Base-by-base conservation (phyloP, 495 filamentous ascomycete species). In the Gamarada debralockiae region DNA sequence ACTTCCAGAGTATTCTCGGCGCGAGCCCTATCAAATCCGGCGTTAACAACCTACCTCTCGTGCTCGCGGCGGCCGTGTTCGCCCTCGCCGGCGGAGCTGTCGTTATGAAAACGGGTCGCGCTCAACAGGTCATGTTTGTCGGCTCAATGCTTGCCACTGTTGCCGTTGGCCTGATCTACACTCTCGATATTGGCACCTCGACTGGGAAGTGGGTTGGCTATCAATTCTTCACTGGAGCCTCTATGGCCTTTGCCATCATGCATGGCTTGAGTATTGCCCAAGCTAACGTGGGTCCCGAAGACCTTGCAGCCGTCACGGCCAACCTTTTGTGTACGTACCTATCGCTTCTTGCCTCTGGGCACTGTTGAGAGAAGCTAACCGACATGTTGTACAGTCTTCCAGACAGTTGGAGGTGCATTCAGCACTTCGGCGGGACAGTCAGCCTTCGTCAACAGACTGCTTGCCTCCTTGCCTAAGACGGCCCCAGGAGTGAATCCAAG, bases 381-480 rank as follows among this genome's bases (percentile, higher is more conserved):
- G 34, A 29, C 23, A 15, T 25, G 13, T 15, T 2, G 14, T 36
- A 2, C 27, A 53, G 43, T 50, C 39, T 39, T 43, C 20, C 53
- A 56, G 36, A 56, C 36, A 1, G 62, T 90, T 0, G 80, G 81
- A 12, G 83, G 80, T 45, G 75, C 84, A 3, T 60, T 90, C 29
- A 84, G 86, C 58, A 65, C 81, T 36, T 73, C 77, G 0, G 73
- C 85, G 21, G 83, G 73, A 1, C 74, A 87, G 55, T 81, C 79
- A 43, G 70, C 85, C 9, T 76, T 86, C 56, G 73, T 74, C 51
- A 80, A 78, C 51, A 63, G 73, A 12, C 69, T 87, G 1, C 61
- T 77, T 25, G 45, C 52, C 0, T 67, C 70, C 73, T 18, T 71
- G 70, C 1, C 1, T n/a, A 6, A 1, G 4, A 29, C 3, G 3